phyloP scores from a whole-genome alignment of 2,329 filamentous ascomycete species.

The Alternaria brassicae region DNA sequence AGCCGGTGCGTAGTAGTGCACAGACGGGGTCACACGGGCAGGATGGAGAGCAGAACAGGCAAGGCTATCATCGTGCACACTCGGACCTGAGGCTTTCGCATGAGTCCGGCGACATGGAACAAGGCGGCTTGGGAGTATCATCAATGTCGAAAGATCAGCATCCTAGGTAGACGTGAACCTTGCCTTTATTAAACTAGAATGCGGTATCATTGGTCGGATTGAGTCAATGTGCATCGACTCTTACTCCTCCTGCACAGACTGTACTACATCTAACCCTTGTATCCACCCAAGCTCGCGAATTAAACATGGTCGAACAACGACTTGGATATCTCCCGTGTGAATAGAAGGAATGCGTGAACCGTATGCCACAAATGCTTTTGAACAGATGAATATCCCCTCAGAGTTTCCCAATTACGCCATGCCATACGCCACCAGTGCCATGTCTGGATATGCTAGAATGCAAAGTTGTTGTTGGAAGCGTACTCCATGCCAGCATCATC shows the following conservation, averaged over 20 bases:
- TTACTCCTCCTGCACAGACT: background rate
- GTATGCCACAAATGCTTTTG: background rate
- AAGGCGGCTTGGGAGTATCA: background rate
- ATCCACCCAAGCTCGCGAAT: background rate
- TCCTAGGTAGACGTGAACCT: background rate
- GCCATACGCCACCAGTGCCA: background rate
- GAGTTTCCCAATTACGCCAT: background rate
- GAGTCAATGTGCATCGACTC: background rate
- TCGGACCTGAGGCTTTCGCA: background rate
- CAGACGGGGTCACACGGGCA: background rate
- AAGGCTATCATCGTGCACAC: background rate
- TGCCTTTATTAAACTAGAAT: background rate
- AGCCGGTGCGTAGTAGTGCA: background rate
- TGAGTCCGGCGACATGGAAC: background rate
- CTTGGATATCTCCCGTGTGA: background rate
- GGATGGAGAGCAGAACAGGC: background rate
- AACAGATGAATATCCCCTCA: background rate
- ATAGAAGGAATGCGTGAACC: background rate
- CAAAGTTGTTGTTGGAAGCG: slow-evolving; percentile 1
- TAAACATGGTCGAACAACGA: background rate
- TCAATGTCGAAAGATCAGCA: background rate
- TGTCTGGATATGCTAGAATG: slow-evolving; percentile 1
- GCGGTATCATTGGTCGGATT: background rate
- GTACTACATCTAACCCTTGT: background rate
- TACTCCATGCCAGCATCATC: slow-evolving; percentile 29